phyloP scores from a whole-genome alignment of 2,329 filamentous ascomycete species.

The Monosporascus cannonballus region DNA sequence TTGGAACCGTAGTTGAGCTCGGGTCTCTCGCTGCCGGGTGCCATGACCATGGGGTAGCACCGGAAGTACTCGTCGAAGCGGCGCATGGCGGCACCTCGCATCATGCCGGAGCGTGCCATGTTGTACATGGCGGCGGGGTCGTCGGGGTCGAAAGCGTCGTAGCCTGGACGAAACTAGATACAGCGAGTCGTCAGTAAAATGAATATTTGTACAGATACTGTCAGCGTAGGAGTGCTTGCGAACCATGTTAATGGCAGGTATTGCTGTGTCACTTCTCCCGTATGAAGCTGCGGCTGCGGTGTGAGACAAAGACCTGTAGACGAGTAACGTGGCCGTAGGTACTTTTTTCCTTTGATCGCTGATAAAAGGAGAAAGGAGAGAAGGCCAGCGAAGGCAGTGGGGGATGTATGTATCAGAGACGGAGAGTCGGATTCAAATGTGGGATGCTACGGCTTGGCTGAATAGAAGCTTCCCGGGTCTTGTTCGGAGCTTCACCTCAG shows the following conservation, averaged over 20 bases:
- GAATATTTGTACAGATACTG: background rate
- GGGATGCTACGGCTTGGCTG: background rate
- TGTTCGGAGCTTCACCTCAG: background rate
- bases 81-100: constrained; percentile 49
- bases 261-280: background rate
- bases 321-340: background rate
- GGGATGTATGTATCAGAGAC: too few relatives aligned
- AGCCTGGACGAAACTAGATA: constrained; percentile 28
- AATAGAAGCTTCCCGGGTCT: background rate
- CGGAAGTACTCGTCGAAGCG: constrained; percentile 98
- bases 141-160: constrained; percentile 38
- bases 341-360: background rate
- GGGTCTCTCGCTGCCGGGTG: constrained; percentile 80
- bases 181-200: constrained; percentile 6
- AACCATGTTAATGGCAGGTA: constrained; percentile 4
- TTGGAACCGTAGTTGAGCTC: constrained; percentile 96
- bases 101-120: constrained; percentile 37
- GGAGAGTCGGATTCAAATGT: too few relatives aligned
- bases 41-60: constrained; percentile 93
- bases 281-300: background rate
- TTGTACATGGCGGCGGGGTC: constrained; percentile 44
- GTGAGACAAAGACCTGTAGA: background rate
- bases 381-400: too few relatives aligned
- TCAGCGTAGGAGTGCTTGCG: constrained; percentile 4
- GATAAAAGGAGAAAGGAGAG: too few relatives aligned